Evolutionary conservation across 2,329 filamentous ascomycete species (phyloP), one percentile per base, ranked within the genome.

Genomic region (Fusarium coffeatum): DNA sequence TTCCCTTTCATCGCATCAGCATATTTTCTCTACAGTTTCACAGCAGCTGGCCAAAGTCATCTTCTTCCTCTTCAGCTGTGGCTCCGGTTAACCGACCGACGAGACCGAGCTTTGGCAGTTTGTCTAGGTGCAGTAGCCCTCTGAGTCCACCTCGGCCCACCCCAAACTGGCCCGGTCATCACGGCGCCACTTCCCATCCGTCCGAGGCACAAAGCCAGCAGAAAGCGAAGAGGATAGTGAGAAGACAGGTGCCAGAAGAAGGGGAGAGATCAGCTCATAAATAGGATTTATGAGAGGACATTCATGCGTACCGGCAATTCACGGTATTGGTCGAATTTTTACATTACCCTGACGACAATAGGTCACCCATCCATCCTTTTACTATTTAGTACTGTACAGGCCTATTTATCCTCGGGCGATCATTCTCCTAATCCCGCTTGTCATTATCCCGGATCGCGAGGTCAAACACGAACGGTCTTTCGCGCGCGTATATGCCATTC

Each of bases 111-210:
- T 68, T 28, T 70, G 43, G 50, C 63, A 57, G 50, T 46, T 64
- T 64, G 28, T 27, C 20, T 23, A 51, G 32, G 22, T 51, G n/a
- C 47, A 54, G 63, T 68, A 55, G 64, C 58, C 55, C 47, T 37
- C 59, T 42, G 55, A 71, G 68, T 56, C 68, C 68, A 71, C 68
- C 68, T 71, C 68, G 68, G 68, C 68, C 68, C 64, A 71, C 68
- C 53, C 56, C 59, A 60, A 51, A 53, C 46, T 55, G 53, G 43
- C 40, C 47, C 47, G 62, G 62, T 63, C 62, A 62, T 55, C 54
- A 66, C 62, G 63, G 68, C 58, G 37, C 67, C 68, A 71, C 66
- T 63, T 67, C 61, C 66, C 66, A 66, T 69, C 66, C 53, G 66
- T 51, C 66, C 66, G 66, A 69, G 66, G 66, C 66, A 61, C 66